Evolutionary conservation across 169 alveolate species (phyloP), one percentile per base, ranked within the genome.

Genomic region (Plasmodium sp.): DNA sequence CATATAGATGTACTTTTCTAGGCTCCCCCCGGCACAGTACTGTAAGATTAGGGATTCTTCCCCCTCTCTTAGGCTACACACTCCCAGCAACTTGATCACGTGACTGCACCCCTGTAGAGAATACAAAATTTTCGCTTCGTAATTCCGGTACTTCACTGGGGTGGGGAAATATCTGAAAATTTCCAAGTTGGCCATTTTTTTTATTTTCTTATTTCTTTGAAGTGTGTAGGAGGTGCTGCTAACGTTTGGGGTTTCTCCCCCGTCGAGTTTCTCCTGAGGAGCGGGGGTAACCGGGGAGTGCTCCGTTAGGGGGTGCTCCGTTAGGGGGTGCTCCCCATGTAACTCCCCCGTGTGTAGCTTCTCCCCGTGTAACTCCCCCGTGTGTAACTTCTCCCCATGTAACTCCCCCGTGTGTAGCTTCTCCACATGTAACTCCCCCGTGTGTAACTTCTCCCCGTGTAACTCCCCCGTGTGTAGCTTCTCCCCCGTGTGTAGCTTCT

Each of bases 11-110:
- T 95, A 95, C 80, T 95, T 83, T 43, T 95, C 97, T 84, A 95
- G 92, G 77, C 97, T 95, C 1, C 97, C 96, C 34, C 97, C 97
- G 54, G 95, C 72, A 62, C 97, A 95, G 72, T 95, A 58, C 67
- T 95, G 96, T 54, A 95, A 54, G 27, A 95, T 84, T 39, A 95
- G 62, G 0, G 96, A 91, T 72, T 95, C 97, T 72, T 83, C 94
- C 0, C 97, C 97, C 72, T 81, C 92, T 43, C 75, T 31, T 48
- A 95, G 45, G 33, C 95, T 95, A 81, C 96, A 91, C 3, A 88
- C 88, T 1, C 97, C 97, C 2, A 93, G 33, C 22, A 95, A 84
- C 27, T 92, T 86, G 45, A 95, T 95, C 36, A 95, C 95, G 83
- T 95, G 74, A 31, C 80, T 84, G 51, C 95, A 95, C 9, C 84